Conservation (phyloP, 1,139 yeast genomes). For the Kurtzmaniella natalensis region DNA sequence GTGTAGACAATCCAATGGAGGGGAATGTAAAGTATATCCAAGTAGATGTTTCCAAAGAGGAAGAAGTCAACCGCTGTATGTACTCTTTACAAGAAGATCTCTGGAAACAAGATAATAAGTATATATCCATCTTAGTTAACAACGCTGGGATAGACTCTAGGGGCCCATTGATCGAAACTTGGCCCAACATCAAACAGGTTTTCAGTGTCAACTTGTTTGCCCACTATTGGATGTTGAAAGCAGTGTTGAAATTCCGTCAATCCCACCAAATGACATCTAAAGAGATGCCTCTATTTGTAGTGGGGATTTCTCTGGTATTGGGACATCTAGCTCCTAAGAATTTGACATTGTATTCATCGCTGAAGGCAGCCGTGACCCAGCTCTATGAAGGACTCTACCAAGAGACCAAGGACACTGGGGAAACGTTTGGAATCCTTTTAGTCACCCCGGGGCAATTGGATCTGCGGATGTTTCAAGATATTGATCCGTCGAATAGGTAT, state of each 20-base stretch:
- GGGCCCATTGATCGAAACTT: conserved; percentile 30
- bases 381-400: conserved; percentile 55
- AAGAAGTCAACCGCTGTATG: conserved; percentile 19
- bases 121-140: conserved; percentile 55
- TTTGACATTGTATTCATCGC: conserved; percentile 59
- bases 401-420: conserved; percentile 32
- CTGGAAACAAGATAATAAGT: conserved; percentile 25
- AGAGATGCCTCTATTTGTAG: conserved; percentile 42
- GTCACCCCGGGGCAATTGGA: conserved; percentile 67
- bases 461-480: conserved; percentile 59
- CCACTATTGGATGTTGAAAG: conserved; percentile 47
- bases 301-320: conserved; percentile 64
- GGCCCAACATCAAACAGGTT: conserved; percentile 16
- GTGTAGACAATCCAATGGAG: conserved; percentile 7
- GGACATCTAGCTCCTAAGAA: conserved; percentile 71
- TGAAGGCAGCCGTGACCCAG: conserved; percentile 60
- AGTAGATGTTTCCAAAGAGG: conserved; percentile 50
- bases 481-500: conserved; percentile 52
- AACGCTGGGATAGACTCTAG: conserved; percentile 71
- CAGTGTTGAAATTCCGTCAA: conserved; percentile 23
- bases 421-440: conserved; percentile 38
- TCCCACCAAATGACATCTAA: conserved; percentile 15
- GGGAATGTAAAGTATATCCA: conserved; percentile 26
- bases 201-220: conserved; percentile 56
- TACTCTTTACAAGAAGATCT: conserved; percentile 20